These are phyloP conservation scores for Asterophora parasitica DNA, from an alignment of 768 basidiomycete genomes.

Conservation along the genomic window DNA sequence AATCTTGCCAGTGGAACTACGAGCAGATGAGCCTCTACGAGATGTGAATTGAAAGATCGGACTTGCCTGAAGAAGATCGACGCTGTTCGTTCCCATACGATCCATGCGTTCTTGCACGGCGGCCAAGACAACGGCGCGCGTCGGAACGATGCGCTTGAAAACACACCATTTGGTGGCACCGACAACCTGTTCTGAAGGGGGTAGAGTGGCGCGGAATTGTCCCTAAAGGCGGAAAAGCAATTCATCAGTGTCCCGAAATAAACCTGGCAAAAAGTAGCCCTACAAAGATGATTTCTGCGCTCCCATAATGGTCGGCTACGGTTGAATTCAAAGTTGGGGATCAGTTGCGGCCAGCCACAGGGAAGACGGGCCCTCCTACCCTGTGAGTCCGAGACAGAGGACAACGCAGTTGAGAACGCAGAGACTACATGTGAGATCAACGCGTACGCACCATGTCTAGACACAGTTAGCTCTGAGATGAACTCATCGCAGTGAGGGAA, in stretches of 20 bases:
- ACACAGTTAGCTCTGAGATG: not conserved
- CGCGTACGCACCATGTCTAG: slow-evolving; percentile 51
- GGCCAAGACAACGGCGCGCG: slow-evolving; percentile 52
- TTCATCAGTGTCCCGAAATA: slow-evolving; percentile 6
- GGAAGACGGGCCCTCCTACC: slow-evolving; percentile 3
- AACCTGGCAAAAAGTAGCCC: slow-evolving; percentile 19
- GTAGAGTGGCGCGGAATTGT: slow-evolving; percentile 51
- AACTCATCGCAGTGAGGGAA: not conserved
- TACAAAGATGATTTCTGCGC: slow-evolving; percentile 78
- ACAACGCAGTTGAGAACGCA: not conserved
- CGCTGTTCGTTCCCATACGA: slow-evolving; percentile 52
- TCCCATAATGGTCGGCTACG: slow-evolving; percentile 83
- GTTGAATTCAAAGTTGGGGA: not conserved
- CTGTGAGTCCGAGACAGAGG: slow-evolving; percentile 1
- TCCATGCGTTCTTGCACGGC: slow-evolving; percentile 66
- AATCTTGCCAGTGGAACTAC: slow-evolving; percentile 83
- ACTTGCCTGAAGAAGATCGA: slow-evolving; percentile 72
- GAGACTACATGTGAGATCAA: not conserved
- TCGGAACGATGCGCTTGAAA: slow-evolving; percentile 49
- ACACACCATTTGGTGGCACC: slow-evolving; percentile 89
- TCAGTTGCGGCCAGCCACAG: not conserved
- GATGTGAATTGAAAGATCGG: not conserved
- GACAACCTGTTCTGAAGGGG: slow-evolving; percentile 39
- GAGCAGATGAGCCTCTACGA: not conserved
- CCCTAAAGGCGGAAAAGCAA: slow-evolving; percentile 42